Conservation (phyloP, 2,329 filamentous ascomycete genomes). For the Colletotrichum gloeosporioides region DNA sequence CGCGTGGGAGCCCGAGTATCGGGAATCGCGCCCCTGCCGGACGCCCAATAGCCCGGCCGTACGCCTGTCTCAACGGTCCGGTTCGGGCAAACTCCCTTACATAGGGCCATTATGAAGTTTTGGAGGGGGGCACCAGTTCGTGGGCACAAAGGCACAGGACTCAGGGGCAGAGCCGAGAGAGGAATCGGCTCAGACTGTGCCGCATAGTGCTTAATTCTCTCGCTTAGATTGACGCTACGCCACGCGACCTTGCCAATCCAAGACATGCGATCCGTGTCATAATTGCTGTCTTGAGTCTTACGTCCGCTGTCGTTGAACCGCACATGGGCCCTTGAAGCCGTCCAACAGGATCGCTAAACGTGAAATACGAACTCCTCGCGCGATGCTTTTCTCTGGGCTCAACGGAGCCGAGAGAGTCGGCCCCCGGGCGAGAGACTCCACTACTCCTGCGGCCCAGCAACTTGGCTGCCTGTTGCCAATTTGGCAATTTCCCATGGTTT, state of each 20-base stretch:
- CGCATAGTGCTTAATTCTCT: background rate
- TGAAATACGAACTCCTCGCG: background rate
- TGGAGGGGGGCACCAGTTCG: background rate
- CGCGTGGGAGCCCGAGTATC: background rate
- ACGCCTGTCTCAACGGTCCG: background rate
- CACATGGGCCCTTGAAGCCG: background rate
- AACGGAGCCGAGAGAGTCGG: background rate
- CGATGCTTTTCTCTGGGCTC: background rate
- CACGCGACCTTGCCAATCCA: background rate
- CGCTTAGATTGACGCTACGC: background rate
- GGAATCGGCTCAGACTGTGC: background rate
- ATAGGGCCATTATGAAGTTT: background rate
- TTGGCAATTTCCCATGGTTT: conserved; percentile 5
- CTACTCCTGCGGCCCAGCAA: conserved; percentile 1
- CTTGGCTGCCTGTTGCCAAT: conserved; percentile 2
- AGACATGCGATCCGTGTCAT: background rate
- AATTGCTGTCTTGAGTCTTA: background rate
- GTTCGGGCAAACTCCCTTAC: background rate
- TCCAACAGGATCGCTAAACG: background rate
- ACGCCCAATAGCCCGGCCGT: background rate
- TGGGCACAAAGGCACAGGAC: background rate
- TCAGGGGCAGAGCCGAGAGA: background rate
- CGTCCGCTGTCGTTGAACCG: background rate
- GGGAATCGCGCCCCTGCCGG: conserved; percentile 6
- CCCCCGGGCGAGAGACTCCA: background rate